Evolutionary conservation across 192 early-diverging fungal species (phyloP).

Genomic region (Coemansia sp.): DNA sequence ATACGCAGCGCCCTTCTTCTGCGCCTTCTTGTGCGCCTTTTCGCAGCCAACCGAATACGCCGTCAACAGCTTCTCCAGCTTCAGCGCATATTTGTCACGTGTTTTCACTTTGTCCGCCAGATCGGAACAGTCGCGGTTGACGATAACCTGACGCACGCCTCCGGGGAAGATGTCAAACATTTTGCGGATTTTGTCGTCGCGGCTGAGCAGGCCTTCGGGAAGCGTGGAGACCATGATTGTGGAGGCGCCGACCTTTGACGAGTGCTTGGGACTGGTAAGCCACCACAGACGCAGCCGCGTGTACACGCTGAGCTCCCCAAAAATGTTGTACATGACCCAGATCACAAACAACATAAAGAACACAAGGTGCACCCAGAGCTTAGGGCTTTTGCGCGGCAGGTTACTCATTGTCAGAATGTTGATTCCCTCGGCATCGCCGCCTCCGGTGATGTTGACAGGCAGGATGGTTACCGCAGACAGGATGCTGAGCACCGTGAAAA

Average conservation of each 20-base stretch:
- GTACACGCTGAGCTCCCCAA: constrained; percentile 64
- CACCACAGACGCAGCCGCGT: constrained; percentile 69
- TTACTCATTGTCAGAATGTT: constrained; percentile 70
- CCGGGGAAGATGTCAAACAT: constrained; percentile 71
- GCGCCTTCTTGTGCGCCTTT: constrained; percentile 45
- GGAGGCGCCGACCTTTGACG: constrained; percentile 58
- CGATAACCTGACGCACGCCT: constrained; percentile 69
- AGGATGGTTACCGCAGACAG: constrained; percentile 69
- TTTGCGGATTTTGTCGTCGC: constrained; percentile 49
- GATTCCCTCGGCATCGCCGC: constrained; percentile 52
- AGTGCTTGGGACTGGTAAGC: constrained; percentile 58
- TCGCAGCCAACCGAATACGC: constrained; percentile 55
- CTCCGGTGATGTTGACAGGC: constrained; percentile 67
- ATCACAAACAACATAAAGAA: constrained; percentile 55
- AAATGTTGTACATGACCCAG: constrained; percentile 60
- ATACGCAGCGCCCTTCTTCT: constrained; percentile 27
- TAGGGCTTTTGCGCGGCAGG: constrained; percentile 47
- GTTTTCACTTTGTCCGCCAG: constrained; percentile 59
- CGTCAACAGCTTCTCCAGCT: constrained; percentile 61
- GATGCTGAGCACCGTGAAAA: constrained; percentile 67
- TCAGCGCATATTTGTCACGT: constrained; percentile 55
- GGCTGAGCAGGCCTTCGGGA: constrained; percentile 60
- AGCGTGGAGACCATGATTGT: constrained; percentile 78
- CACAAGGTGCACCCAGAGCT: constrained; percentile 76
- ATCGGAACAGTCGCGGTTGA: constrained; percentile 65